These are phyloP conservation scores for Euphorbia tirucalli DNA, from an alignment of 345 rosid genomes.

Conservation along the genomic window DNA sequence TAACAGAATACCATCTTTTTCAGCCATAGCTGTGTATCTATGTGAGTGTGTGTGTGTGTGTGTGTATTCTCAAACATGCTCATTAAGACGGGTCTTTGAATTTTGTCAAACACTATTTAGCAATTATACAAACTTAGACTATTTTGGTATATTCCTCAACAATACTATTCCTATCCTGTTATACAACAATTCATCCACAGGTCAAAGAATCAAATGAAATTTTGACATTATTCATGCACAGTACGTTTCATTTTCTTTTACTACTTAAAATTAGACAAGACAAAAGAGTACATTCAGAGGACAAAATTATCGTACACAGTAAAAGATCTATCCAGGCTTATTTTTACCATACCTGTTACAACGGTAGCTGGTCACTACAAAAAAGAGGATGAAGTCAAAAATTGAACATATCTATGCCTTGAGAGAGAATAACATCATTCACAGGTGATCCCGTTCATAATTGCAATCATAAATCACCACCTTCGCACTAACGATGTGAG, in stretches of 20 bases:
- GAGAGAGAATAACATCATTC: not conserved
- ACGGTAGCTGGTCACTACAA: not conserved
- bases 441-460: not conserved
- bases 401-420: not conserved
- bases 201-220: not conserved
- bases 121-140: not conserved
- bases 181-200: not conserved
- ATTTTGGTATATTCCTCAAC: not conserved
- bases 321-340: not conserved
- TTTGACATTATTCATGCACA: not conserved
- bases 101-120: not conserved
- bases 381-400: conserved; percentile 5
- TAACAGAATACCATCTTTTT: not conserved
- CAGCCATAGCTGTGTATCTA: not conserved
- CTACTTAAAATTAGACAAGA: not conserved
- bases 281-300: not conserved
- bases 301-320: conserved; percentile 2
- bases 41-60: not conserved
- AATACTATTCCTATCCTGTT: not conserved
- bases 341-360: conserved; percentile 10
- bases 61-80: conserved; percentile 4
- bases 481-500: conserved; percentile 77
- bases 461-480: conserved; percentile 46
- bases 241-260: not conserved
- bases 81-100: not conserved